Conservation (phyloP, 345 rosid species). For the Sonneratia alba region DNA sequence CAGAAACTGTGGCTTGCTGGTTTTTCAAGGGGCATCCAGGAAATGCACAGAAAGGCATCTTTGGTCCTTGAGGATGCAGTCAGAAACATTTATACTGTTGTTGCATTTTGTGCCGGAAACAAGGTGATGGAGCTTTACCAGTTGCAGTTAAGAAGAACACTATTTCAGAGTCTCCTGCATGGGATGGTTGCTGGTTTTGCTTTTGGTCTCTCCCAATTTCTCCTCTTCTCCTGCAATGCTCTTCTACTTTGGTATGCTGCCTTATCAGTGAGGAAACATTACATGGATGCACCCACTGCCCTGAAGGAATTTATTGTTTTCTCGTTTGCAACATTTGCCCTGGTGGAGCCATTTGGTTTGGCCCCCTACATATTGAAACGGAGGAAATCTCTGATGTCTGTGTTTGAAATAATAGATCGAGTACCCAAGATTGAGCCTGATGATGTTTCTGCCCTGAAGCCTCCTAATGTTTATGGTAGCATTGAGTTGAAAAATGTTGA, state of each 20-base stretch:
- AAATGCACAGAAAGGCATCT: slow-evolving; percentile 98
- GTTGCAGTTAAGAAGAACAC: slow-evolving; percentile 69
- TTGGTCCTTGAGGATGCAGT: slow-evolving; percentile 99
- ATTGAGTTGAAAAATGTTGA: slow-evolving; percentile 92
- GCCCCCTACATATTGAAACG: slow-evolving; percentile 97
- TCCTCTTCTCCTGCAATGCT: slow-evolving; percentile 97
- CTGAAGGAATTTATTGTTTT: slow-evolving; percentile 92
- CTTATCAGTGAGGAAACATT: slow-evolving; percentile 34
- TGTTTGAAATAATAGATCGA: slow-evolving; percentile 92
- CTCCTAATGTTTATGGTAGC: slow-evolving; percentile 93
- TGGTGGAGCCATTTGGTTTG: slow-evolving; percentile 98
- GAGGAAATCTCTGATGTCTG: slow-evolving; percentile 80
- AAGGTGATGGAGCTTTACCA: slow-evolving; percentile 98
- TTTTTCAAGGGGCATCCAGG: slow-evolving; percentile 98
- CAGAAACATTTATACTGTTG: slow-evolving; percentile 97
- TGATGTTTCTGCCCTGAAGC: slow-evolving; percentile 78
- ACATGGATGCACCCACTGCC: slow-evolving; percentile 57
- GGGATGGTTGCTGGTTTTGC: slow-evolving; percentile 96
- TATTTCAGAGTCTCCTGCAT: slow-evolving; percentile 76
- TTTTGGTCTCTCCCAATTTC: slow-evolving; percentile 98
- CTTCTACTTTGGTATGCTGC: slow-evolving; percentile 97
- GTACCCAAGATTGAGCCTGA: slow-evolving; percentile 95
- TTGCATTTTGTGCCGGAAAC: slow-evolving; percentile 97
- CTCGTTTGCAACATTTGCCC: slow-evolving; percentile 97
- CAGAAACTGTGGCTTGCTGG: slow-evolving; percentile 99